Percentiles rank a stretch among this genome's conserved stretches.
These are phyloP conservation scores for Fusarium scirpi DNA, from an alignment of 2,329 filamentous ascomycete genomes.

Conservation along the genomic window DNA sequence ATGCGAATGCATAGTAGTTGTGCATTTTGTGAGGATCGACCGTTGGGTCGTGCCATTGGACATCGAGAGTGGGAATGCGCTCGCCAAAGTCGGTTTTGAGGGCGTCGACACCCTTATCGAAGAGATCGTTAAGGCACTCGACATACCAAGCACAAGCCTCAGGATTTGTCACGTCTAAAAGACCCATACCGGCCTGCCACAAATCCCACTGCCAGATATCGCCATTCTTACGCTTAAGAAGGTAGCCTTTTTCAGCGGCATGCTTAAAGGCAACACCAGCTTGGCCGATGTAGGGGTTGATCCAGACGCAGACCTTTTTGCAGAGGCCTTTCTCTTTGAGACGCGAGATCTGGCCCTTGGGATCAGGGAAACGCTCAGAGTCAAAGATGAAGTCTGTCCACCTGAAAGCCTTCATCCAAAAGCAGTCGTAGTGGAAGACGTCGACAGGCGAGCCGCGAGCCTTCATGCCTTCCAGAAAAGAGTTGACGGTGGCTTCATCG, in stretches of 20 bases:
- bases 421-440: conserved; percentile 82
- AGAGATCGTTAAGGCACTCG: conserved; percentile 70
- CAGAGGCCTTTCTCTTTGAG: conserved; percentile 72
- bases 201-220: conserved; percentile 82
- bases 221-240: conserved; percentile 76
- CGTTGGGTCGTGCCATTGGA: conserved; percentile 71
- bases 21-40: conserved; percentile 76
- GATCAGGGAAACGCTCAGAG: conserved; percentile 75
- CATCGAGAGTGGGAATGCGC: conserved; percentile 73
- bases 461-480: conserved; percentile 77
- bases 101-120: conserved; percentile 76
- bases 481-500: conserved; percentile 74
- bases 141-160: conserved; percentile 74
- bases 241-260: conserved; percentile 74
- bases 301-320: conserved; percentile 79
- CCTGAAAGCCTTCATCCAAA: conserved; percentile 81
- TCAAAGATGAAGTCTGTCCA: conserved; percentile 83
- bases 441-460: conserved; percentile 73
- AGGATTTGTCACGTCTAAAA: conserved; percentile 81
- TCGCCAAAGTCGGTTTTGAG: conserved; percentile 85
- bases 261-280: conserved; percentile 74
- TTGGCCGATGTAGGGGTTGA: conserved; percentile 80
- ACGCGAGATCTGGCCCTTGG: conserved; percentile 71
- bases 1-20: conserved; percentile 81
- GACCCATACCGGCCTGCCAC: conserved; percentile 82